Base-by-base conservation (phyloP, 2,329 filamentous ascomycete genomes). In the Ophidiomyces ophidiicola region DNA sequence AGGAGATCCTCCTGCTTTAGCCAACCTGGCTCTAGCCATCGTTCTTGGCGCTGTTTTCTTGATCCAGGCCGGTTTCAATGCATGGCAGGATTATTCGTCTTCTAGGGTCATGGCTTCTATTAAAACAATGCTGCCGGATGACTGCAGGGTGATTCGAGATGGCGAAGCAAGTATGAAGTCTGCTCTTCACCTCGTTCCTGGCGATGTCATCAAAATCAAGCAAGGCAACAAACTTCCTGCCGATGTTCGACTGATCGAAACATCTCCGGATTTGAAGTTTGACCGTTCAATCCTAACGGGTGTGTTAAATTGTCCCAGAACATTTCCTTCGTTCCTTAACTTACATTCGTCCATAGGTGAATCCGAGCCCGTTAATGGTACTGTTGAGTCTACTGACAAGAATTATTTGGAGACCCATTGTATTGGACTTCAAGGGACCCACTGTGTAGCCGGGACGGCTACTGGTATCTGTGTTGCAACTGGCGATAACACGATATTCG, bases 71-170 rank as follows among this genome's bases (percentile, higher is more conserved):
- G 71, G 65, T 2, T 86, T 85, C 61, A 78, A 78, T 51, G 71
- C 72, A 51, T 80, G 70, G 66, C 75, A 79, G 51, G 82, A 87
- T 54, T 87, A 80, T 73, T 83, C 80, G 2, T 81, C 79, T 0
- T 80, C 74, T 1, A 67, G 77, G 4, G 80, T 85, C 40, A 87
- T 87, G 82, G 73, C 76, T 12, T 83, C 79, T 0, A 87, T 87
- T 54, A 82, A 78, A 33, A 78, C 72, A 12, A 82, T 87, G 80
- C 67, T 87, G n/a, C 82, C 82, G 0, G 80, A 84, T 49, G 68
- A 76, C 43, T 83, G 78, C 49, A 63, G 77, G 18, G 68, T 81
- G 5, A 59, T 80, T 5, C 72, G 81, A 14, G 72, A 82, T 46
- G 71, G 75, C 1, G 51, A 55, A 3, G 63, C 71, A 45, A 51